Percentiles rank a stretch among this genome's conserved stretches.
Conservation (phyloP, 2,329 filamentous ascomycete species). For the Diaporthe vaccinii region DNA sequence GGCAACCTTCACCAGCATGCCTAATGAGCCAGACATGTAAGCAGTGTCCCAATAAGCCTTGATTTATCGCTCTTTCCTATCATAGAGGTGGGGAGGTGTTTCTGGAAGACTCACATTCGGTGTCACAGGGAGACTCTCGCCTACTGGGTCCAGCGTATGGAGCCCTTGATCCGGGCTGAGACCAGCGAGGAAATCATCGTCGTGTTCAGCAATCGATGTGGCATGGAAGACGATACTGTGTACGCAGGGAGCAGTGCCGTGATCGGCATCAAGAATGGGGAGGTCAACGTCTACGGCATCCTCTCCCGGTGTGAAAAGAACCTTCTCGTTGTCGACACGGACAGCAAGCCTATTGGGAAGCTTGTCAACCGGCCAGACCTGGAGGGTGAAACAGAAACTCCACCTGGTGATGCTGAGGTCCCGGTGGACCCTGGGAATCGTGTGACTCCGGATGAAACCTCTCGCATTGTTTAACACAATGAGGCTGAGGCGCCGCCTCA, state of each 20-base stretch:
- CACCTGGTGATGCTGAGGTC: conserved; percentile 44
- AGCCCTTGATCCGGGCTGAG: conserved; percentile 71
- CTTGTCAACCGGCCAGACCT: conserved; percentile 51
- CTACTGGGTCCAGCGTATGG: conserved; percentile 81
- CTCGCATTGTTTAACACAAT: neutral
- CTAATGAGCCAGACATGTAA: conserved; percentile 72
- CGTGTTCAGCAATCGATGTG: conserved; percentile 79
- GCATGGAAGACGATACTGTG: conserved; percentile 73
- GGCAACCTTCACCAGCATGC: conserved; percentile 59
- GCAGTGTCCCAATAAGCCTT: neutral
- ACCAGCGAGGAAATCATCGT: conserved; percentile 73
- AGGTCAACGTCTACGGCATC: conserved; percentile 77
- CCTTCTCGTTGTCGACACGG: conserved; percentile 77
- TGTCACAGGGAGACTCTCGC: conserved; percentile 69
- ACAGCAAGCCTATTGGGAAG: conserved; percentile 58
- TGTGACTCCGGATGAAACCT: neutral
- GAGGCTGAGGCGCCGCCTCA: no score
- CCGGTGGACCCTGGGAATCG: conserved; percentile 10
- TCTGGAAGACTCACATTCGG: neutral
- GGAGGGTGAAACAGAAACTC: conserved; percentile 2
- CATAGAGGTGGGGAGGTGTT: no score
- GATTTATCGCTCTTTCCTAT: neutral
- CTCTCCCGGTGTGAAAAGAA: conserved; percentile 79
- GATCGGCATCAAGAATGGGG: conserved; percentile 73
- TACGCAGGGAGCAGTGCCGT: conserved; percentile 84